Percentiles rank a stretch among this genome's conserved stretches.
phyloP scores from a whole-genome alignment of 345 rosid species.

The Linum lewisii region DNA sequence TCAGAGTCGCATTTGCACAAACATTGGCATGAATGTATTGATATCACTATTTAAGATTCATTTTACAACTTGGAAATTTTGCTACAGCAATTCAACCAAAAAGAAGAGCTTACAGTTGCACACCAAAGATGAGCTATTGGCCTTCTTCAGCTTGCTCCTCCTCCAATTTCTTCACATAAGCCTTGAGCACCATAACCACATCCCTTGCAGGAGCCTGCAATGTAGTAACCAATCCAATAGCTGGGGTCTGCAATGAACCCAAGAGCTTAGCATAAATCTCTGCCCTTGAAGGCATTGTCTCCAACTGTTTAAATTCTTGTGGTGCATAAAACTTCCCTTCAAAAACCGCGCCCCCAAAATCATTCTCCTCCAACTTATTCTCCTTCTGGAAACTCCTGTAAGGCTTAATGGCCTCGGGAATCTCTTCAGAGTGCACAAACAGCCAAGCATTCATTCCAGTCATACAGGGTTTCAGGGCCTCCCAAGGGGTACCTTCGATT shows the following conservation, averaged over 20 bases:
- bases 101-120: not conserved
- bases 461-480: conserved; percentile 84
- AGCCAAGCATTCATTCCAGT: conserved; percentile 95
- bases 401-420: conserved; percentile 75
- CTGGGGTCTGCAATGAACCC: conserved; percentile 75
- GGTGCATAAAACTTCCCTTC: conserved; percentile 90
- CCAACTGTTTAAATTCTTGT: conserved; percentile 54
- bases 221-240: conserved; percentile 63
- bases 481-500: conserved; percentile 80
- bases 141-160: conserved; percentile 36
- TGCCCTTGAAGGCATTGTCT: conserved; percentile 74
- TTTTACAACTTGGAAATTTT: too few species aligned
- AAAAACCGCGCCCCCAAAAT: conserved; percentile 80
- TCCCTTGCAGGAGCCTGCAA: conserved; percentile 88
- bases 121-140: conserved; percentile 18
- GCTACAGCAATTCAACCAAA: not conserved
- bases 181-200: conserved; percentile 67
- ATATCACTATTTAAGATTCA: not conserved
- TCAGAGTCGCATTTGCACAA: too few species aligned
- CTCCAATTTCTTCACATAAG: conserved; percentile 83
- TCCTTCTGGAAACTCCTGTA: conserved; percentile 72
- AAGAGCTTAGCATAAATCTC: conserved; percentile 81
- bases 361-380: conserved; percentile 58
- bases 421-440: conserved; percentile 82
- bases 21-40: too few species aligned